Conservation (phyloP, 768 basidiomycete species). For the Tephrocybe sp. region DNA sequence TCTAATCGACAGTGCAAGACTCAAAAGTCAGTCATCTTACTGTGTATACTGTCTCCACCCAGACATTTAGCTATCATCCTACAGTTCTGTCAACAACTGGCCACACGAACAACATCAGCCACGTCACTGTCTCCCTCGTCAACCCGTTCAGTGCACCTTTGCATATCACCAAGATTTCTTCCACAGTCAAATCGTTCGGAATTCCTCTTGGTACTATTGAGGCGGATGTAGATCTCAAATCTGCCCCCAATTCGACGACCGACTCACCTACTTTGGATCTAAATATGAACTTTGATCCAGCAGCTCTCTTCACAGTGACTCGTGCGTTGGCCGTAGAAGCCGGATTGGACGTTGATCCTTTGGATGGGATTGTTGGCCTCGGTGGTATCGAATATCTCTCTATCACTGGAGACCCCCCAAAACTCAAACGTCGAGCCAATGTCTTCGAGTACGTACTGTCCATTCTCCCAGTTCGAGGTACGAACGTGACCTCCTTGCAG, state of each 20-base stretch:
- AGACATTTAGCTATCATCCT: not conserved
- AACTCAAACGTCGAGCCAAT: constrained; percentile 38
- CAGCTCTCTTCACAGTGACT: constrained; percentile 67
- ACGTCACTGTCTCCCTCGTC: constrained; percentile 56
- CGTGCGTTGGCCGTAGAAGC: constrained; percentile 65
- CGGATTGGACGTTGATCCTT: constrained; percentile 53
- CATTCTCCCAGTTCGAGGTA: not conserved
- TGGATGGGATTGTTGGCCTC: constrained; percentile 63
- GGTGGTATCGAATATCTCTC: constrained; percentile 66
- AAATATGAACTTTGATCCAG: constrained; percentile 66
- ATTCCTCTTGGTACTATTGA: constrained; percentile 62
- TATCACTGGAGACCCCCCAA: constrained; percentile 28
- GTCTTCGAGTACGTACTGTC: constrained; percentile 47
- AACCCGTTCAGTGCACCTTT: constrained; percentile 70
- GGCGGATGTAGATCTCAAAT: constrained; percentile 46
- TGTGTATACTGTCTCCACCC: no score
- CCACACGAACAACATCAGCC: constrained; percentile 56
- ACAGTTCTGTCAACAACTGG: constrained; percentile 66
- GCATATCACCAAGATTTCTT: constrained; percentile 53
- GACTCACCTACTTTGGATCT: constrained; percentile 57
- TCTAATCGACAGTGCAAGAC: constrained; percentile 52
- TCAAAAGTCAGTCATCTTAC: constrained; percentile 44
- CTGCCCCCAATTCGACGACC: constrained; percentile 51
- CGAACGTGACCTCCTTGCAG: constrained; percentile 26
- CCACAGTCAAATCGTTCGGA: constrained; percentile 60